Conservation (phyloP, 768 basidiomycete species). For the Amanita pallidorosea region DNA sequence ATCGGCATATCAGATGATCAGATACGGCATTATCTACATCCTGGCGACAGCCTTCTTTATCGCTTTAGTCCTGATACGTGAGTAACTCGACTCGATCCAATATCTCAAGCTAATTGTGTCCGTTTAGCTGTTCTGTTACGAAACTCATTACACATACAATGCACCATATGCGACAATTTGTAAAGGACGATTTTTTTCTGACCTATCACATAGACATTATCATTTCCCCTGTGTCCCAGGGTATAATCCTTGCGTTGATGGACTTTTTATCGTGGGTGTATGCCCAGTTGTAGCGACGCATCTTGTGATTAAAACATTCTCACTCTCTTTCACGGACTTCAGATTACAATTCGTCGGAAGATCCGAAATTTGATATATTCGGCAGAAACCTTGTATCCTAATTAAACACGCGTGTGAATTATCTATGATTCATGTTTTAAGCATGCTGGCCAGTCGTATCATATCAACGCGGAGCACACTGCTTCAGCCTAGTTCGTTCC, state of each 20-base stretch:
- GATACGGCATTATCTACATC: slow-evolving; percentile 74
- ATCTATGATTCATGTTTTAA: too few species aligned
- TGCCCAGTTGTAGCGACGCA: not conserved
- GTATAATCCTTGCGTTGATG: not conserved
- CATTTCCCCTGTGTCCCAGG: not conserved
- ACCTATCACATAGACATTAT: slow-evolving; percentile 11
- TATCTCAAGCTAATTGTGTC: slow-evolving; percentile 5
- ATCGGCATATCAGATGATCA: slow-evolving; percentile 46
- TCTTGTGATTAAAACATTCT: not conserved
- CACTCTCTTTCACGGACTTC: slow-evolving; percentile 3
- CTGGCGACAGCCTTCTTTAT: slow-evolving; percentile 58
- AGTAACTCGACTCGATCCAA: slow-evolving; percentile 20
- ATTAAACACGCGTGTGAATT: too few species aligned
- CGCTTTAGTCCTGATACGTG: slow-evolving; percentile 70
- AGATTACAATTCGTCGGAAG: not conserved
- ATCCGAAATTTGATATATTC: not conserved
- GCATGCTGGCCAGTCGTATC: too few species aligned
- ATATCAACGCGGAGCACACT: too few species aligned
- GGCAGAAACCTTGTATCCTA: too few species aligned
- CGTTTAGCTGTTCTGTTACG: slow-evolving; percentile 50
- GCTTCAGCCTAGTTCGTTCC: too few species aligned
- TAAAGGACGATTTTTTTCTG: slow-evolving; percentile 34
- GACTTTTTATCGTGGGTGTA: not conserved
- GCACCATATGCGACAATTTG: slow-evolving; percentile 58
- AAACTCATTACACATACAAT: slow-evolving; percentile 45